phyloP scores from a whole-genome alignment of 306 rosid species.

The Lathyrus aphaca region DNA sequence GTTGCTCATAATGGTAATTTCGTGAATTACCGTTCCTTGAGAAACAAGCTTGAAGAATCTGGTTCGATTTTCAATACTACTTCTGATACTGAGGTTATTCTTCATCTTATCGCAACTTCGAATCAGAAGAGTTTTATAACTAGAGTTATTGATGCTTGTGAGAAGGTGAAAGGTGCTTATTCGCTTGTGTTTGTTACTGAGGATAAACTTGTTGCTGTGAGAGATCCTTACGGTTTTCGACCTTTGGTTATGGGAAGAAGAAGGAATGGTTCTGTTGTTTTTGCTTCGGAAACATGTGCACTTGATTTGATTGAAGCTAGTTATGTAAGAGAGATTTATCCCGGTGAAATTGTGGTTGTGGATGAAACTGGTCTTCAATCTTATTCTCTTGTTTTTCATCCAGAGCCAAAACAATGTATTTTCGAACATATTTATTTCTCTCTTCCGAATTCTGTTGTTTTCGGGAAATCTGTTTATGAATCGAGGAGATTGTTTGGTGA shows the following conservation, averaged over 20 bases:
- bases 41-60: slow-evolving; percentile 68
- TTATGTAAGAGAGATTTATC: slow-evolving; percentile 81
- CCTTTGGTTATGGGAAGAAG: slow-evolving; percentile 96
- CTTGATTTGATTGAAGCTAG: slow-evolving; percentile 95
- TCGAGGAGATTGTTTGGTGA: slow-evolving; percentile 80
- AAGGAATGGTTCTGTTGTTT: slow-evolving; percentile 86
- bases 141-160: slow-evolving; percentile 85
- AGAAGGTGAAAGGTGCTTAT: slow-evolving; percentile 82
- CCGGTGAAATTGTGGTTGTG: slow-evolving; percentile 86
- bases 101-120: slow-evolving; percentile 88
- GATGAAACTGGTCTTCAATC: slow-evolving; percentile 80
- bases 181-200: slow-evolving; percentile 69
- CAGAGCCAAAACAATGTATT: slow-evolving; percentile 76
- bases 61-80: slow-evolving; percentile 92
- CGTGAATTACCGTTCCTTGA: slow-evolving; percentile 68
- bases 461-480: slow-evolving; percentile 83
- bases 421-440: slow-evolving; percentile 96
- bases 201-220: slow-evolving; percentile 81
- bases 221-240: slow-evolving; percentile 83
- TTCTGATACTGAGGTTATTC: slow-evolving; percentile 90
- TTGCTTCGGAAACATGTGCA: slow-evolving; percentile 96
- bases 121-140: slow-evolving; percentile 67
- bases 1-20: slow-evolving; percentile 92
- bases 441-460: slow-evolving; percentile 78
- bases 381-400: slow-evolving; percentile 83